Evolutionary conservation across 1,284 basidiomycete species (phyloP).

Genomic region (Entoloma clypeatum): DNA sequence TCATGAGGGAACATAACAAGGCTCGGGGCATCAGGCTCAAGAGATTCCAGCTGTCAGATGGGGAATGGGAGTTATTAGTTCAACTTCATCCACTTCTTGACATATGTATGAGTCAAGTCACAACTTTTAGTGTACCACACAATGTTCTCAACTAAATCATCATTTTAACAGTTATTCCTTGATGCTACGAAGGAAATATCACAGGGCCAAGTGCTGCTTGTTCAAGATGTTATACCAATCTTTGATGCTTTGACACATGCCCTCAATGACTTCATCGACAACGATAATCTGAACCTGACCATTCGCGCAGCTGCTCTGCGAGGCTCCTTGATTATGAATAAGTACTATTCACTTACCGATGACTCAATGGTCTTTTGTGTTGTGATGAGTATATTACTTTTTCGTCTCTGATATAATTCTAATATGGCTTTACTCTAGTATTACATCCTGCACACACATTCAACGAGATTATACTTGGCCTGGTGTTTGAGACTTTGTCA

Average conservation of each 20-base stretch:
- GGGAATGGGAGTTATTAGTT: constrained; percentile 14
- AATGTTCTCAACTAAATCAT: too few species aligned
- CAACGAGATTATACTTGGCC: too few species aligned
- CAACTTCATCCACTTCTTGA: constrained; percentile 14
- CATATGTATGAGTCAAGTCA: too few species aligned
- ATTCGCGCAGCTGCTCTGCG: constrained; percentile 19
- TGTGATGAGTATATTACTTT: constrained; percentile 20
- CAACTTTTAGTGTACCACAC: too few species aligned
- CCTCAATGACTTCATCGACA: constrained; percentile 14
- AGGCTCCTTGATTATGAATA: constrained; percentile 21
- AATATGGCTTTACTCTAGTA: too few species aligned
- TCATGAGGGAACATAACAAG: constrained; percentile 16
- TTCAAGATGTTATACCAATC: constrained; percentile 22
- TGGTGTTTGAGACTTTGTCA: too few species aligned
- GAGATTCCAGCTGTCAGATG: constrained; percentile 5
- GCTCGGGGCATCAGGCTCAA: constrained; percentile 10
- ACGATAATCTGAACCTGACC: too few species aligned
- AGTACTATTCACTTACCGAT: constrained; percentile 26
- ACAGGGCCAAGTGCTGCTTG: constrained; percentile 13
- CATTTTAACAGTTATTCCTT: too few species aligned
- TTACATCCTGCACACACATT: not conserved
- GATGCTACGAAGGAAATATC: constrained; percentile 17
- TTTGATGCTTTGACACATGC: constrained; percentile 19
- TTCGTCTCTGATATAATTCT: not conserved
- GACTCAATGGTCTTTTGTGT: constrained; percentile 22